Evolutionary conservation across 495 filamentous ascomycete species (phyloP), one percentile per base, ranked within the genome.

Genomic region (Penicillium goetzii): DNA sequence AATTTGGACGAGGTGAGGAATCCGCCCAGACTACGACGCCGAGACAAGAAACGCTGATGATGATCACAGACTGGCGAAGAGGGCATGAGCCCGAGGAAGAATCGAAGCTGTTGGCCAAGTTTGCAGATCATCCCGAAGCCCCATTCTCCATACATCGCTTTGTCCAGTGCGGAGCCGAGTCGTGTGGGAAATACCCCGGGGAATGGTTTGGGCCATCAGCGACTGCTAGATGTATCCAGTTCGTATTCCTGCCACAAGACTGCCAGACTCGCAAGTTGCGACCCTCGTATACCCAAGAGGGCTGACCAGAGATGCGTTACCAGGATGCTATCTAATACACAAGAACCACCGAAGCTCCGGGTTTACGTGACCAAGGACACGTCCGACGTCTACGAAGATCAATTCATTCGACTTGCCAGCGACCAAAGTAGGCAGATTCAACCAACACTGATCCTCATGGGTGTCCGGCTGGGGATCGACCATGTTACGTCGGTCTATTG

Each of bases 131-230:
- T 63, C 86, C 91, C 9, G 82, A 83, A 59, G 92, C 95, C 3
- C 92, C 91, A 3, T 97, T 96, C 71, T 98, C 95, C 9, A 94
- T 99, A 70, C 96, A 99, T 67, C 90, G 86, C 63, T 99, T 99
- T 68, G 96, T 98, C 30, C 81, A 89, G 53, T 89, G 96, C 68
- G 96, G 96, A 4, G 92, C 94, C 19, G 81, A 85, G 34, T 90
- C 90, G 14, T 99, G 95, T 72, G 93, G 92, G 8, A 98, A 97
- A 72, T 89, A 93, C 73, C 94, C 96, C 0, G 96, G 96, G 26
- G 91, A 97, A 76, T 99, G 96, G 96, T 99, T 99, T 81, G 96
- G 96, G 11, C 96, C 96, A n/a, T 97, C 92, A 17, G 95, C 96
- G 7, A 96, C 96, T 2, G 92, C 96, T n/a, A 86, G 88, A 60